Evolutionary conservation across 2,329 filamentous ascomycete species (phyloP), one percentile per base, ranked within the genome.

Genomic region (Lachnellula cervina): DNA sequence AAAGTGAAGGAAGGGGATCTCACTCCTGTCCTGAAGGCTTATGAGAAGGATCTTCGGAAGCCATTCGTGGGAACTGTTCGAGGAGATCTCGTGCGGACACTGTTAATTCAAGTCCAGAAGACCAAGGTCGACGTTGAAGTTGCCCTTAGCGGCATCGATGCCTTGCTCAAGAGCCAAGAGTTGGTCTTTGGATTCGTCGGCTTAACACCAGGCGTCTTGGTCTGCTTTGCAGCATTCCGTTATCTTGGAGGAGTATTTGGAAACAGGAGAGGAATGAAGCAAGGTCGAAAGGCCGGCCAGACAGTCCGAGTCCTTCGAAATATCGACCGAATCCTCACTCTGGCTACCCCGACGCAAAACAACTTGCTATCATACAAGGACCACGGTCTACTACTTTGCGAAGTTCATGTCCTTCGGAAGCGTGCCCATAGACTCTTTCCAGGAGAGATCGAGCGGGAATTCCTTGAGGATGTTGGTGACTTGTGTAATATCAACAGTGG

Each of bases 111-210:
- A 69, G 87, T 99, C 38, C 94, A 99, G 68, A 99, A 99, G 79
- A 97, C 94, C 21, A 99, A 99, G 76, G 94, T 99, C 8, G 94
- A 99, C 68, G 85, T 99, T 13, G 94, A 99, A 72, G 86, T 97
- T 59, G 94, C 94, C 14, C 92, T 99, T 75, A 90, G 89, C 57
- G 94, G 94, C 17, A 99, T 99, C 62, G 93, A 99, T 76, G 84
- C 90, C 35, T 80, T 99, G 34, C 80, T 99, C 56, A 96, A 94
- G 75, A 97, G 92, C 67, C 94, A 99, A 69, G 93, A 99, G 70
- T 80, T 99, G 48, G 89, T 99, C 23, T 99, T 99, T 74, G 94
- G 90, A n/a, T 96, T 99, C 68, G 87, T 99, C 38, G 92, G 92
- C 5, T 77, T 99, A 25, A 97, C 94, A 0, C 94, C 94, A 0